Evolutionary conservation across 1,284 basidiomycete genomes (phyloP).

Genomic region (Ceratobasidium sp.): DNA sequence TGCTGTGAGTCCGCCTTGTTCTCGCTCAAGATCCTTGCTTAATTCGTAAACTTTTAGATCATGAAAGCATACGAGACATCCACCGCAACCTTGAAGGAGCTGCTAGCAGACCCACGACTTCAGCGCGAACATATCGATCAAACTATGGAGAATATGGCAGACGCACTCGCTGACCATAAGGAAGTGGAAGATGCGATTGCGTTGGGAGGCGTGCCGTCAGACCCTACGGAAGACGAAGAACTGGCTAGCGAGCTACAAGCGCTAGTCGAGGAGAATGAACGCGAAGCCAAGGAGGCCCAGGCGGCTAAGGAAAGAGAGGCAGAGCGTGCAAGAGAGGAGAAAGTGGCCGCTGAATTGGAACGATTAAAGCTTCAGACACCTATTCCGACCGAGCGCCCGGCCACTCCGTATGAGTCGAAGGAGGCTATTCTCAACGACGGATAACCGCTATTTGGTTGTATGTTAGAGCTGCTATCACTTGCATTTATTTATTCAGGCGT

Average conservation of each 20-base stretch:
- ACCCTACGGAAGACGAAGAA: slow-evolving; percentile 64
- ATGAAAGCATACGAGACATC: slow-evolving; percentile 87
- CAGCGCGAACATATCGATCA: slow-evolving; percentile 80
- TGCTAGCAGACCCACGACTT: slow-evolving; percentile 83
- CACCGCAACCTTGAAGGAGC: slow-evolving; percentile 74
- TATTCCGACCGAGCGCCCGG: slow-evolving; percentile 41
- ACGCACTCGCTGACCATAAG: slow-evolving; percentile 79
- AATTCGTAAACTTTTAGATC: slow-evolving; percentile 68
- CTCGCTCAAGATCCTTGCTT: too few relatives aligned
- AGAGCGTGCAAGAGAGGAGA: slow-evolving; percentile 40
- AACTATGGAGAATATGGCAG: slow-evolving; percentile 87
- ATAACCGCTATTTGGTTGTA: neutral
- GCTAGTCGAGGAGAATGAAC: slow-evolving; percentile 55
- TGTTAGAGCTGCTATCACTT: neutral
- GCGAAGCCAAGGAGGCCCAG: slow-evolving; percentile 56
- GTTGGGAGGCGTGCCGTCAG: slow-evolving; percentile 59
- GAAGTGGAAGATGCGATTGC: slow-evolving; percentile 85
- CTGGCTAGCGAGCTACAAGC: slow-evolving; percentile 59
- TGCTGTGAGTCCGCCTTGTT: slow-evolving; percentile 65
- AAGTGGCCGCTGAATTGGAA: slow-evolving; percentile 27
- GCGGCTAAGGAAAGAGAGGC: slow-evolving; percentile 57
- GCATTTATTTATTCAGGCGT: slow-evolving; percentile 2
- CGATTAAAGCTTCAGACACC: slow-evolving; percentile 23
- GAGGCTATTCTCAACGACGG: neutral
- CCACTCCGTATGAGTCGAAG: neutral